Percentiles rank a stretch among this genome's conserved stretches.
Conservation (phyloP, 1,284 basidiomycete genomes). For the Boletus smithii region DNA sequence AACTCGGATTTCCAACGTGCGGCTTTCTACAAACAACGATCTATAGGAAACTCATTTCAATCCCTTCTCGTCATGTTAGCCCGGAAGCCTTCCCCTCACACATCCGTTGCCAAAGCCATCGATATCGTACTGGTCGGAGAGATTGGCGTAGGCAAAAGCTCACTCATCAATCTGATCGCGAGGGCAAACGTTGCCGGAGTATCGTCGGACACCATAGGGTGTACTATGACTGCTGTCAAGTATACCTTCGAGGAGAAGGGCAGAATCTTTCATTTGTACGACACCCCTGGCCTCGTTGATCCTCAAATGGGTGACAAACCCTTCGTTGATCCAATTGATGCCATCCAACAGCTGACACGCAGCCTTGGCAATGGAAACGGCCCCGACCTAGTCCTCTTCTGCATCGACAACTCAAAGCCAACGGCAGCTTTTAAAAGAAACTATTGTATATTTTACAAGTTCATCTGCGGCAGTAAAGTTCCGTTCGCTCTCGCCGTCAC, state of each 20-base stretch:
- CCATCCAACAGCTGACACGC: constrained; percentile 31
- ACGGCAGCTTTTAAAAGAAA: constrained; percentile 28
- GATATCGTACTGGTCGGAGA: constrained; percentile 27
- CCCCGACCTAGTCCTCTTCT: constrained; percentile 37
- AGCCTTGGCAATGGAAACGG: constrained; percentile 28
- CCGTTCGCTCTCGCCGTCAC: constrained; percentile 28
- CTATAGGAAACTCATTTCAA: constrained; percentile 16
- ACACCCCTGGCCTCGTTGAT: constrained; percentile 43
- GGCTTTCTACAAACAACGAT: constrained; percentile 11
- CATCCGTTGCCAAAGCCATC: constrained; percentile 1
- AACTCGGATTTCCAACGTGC: constrained; percentile 2
- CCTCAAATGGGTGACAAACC: constrained; percentile 26
- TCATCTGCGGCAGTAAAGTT: constrained; percentile 24
- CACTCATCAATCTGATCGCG: constrained; percentile 26
- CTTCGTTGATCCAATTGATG: constrained; percentile 32
- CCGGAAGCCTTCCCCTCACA: constrained; percentile 8
- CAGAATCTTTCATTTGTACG: constrained; percentile 30
- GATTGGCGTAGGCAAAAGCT: constrained; percentile 32
- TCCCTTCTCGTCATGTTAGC: constrained; percentile 8
- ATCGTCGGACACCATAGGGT: constrained; percentile 23
- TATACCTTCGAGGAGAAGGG: constrained; percentile 20
- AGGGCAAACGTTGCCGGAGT: constrained; percentile 17
- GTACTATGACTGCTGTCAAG: constrained; percentile 14
- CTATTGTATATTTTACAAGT: constrained; percentile 26
- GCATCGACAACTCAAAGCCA: constrained; percentile 36